Evolutionary conservation across 108 stramenopile species (phyloP).

Genomic region (Pseudonitzschia multistriata): DNA sequence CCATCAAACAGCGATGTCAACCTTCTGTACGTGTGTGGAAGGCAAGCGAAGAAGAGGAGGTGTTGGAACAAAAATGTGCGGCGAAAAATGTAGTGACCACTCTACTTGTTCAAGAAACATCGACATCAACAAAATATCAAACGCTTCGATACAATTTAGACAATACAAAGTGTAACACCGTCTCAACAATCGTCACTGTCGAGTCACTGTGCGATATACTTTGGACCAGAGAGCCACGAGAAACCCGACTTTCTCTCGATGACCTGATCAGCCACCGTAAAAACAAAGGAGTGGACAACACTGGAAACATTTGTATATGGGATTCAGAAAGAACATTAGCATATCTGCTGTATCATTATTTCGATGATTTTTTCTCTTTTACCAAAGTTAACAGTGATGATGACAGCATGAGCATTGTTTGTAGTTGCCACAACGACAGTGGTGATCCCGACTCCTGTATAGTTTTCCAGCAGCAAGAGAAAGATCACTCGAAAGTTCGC

Average conservation of each 20-base stretch:
- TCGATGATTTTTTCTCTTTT: conserved; percentile 14
- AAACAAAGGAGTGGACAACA: conserved; percentile 71
- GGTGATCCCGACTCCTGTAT: not conserved
- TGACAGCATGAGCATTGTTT: conserved; percentile 12
- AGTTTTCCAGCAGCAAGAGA: not conserved
- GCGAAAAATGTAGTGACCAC: not conserved
- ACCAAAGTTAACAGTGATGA: conserved; percentile 3
- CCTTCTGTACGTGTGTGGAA: conserved; percentile 16
- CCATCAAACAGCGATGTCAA: conserved; percentile 17
- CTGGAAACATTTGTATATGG: conserved; percentile 81
- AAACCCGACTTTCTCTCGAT: conserved; percentile 22
- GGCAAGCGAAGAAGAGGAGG: conserved; percentile 4
- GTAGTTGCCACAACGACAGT: conserved; percentile 1
- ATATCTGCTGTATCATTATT: conserved; percentile 31
- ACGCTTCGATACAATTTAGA: conserved; percentile 13
- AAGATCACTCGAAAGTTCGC: conserved; percentile 20
- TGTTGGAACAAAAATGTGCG: not conserved
- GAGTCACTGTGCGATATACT: not conserved
- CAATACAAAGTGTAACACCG: not conserved
- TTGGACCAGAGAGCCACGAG: conserved; percentile 34
- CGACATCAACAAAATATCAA: conserved; percentile 12
- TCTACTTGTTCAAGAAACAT: conserved; percentile 25
- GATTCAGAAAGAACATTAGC: conserved; percentile 72
- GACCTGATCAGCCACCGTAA: conserved; percentile 50
- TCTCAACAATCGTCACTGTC: not conserved